phyloP scores from a whole-genome alignment of 2,329 filamentous ascomycete genomes.

The Celoporthe dispersa region DNA sequence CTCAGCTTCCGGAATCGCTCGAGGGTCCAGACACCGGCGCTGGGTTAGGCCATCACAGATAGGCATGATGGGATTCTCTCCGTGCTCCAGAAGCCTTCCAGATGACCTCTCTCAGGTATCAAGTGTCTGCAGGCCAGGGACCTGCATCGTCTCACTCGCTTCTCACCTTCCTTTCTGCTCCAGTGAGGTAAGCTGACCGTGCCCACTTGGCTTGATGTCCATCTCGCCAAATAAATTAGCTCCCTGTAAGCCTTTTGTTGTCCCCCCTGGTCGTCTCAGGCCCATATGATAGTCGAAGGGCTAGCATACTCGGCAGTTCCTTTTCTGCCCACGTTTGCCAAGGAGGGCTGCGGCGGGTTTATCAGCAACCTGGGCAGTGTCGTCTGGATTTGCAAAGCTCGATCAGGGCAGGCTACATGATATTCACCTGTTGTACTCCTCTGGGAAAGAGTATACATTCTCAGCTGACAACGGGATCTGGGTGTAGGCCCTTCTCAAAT shows the following conservation, averaged over 20 bases:
- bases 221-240: neutral
- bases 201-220: neutral
- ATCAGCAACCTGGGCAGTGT: neutral
- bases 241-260: neutral
- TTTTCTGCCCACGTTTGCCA: neutral
- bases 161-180: neutral
- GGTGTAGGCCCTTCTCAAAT: neutral
- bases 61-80: neutral
- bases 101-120: neutral
- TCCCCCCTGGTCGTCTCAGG: neutral
- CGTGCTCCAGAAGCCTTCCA: neutral
- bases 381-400: too few species aligned
- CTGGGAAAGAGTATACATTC: neutral
- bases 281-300: neutral
- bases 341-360: neutral
- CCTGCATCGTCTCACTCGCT: neutral
- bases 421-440: neutral
- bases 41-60: neutral
- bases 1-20: neutral
- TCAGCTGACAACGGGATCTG: neutral
- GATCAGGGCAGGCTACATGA: neutral
- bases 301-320: neutral
- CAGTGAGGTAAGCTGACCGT: neutral
- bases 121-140: neutral
- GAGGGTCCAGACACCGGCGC: neutral